Percentiles rank a stretch among this genome's conserved stretches.
Conservation (phyloP, 73 alveolate species). For the Paramecium sonneborni region DNA sequence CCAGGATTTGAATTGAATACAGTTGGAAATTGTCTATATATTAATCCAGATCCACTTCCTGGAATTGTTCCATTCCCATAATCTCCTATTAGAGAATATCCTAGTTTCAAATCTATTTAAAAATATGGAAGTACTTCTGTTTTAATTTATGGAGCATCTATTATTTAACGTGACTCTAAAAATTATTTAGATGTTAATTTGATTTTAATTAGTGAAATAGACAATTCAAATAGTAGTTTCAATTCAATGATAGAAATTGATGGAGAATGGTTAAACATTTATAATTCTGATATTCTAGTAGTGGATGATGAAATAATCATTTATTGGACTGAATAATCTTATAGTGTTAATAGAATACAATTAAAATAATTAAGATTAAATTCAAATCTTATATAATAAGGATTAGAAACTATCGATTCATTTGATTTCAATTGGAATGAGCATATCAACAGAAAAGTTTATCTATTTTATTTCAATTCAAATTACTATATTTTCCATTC, state of each 20-base stretch:
- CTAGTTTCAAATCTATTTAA: background rate
- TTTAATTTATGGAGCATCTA: background rate
- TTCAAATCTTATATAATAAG: background rate
- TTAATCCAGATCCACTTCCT: background rate
- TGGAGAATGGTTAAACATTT: background rate
- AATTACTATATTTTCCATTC: background rate
- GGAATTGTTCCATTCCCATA: background rate
- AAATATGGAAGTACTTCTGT: background rate
- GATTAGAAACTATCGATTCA: background rate
- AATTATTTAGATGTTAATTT: background rate
- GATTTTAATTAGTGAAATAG: background rate
- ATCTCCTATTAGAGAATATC: background rate
- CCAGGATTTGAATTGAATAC: background rate
- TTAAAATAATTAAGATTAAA: background rate
- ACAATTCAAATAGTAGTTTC: background rate
- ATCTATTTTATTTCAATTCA: background rate
- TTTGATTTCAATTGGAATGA: background rate
- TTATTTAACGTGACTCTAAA: background rate
- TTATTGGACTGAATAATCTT: background rate
- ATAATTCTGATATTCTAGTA: background rate
- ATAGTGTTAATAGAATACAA: background rate
- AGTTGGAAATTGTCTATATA: background rate
- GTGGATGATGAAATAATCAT: background rate
- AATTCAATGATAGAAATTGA: background rate
- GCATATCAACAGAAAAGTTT: background rate